Evolutionary conservation across 2,329 filamentous ascomycete genomes (phyloP), one percentile per base, ranked within the genome.

Genomic region (Cadophora gregata): DNA sequence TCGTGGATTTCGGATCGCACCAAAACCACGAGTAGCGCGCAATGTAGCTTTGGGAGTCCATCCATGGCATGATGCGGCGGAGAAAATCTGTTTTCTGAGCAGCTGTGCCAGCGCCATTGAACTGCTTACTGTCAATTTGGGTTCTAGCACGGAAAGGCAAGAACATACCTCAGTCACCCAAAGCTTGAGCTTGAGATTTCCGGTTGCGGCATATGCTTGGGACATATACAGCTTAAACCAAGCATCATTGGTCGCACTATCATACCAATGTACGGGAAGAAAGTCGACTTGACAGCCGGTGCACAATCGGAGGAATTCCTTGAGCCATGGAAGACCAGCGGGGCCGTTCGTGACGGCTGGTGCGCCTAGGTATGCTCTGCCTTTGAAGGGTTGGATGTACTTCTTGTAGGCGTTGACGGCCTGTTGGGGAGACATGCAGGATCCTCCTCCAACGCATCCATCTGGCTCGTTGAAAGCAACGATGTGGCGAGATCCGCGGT

Each of bases 381-480:
- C 77, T 27, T 75, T 74, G 69, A 79, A 80, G 4, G 79, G 80
- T 67, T 80, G 73, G 76, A 83, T 80, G 74, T 79, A 79, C n/a
- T 72, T 69, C 65, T 73, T 75, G 72, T 78, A 82, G 9, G 74
- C 77, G 9, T 69, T 66, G 7, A 78, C 81, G n/a, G 80, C 81
- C 12, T 72, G 71, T 91, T 91, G 55, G 10, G 64, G 59, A 14
- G 51, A 64, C 60, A 70, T 64, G 36, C 64, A 67, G 7, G 68
- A 65, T 29, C 63, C 60, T 16, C 64, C 62, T 5, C 59, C 36
- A 1, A 31, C 19, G 55, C 62, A 67, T 19, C 29, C 55, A 33
- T 71, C 67, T 3, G 67, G 69, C 33, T 71, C 65, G n/a, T 71
- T 69, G 85, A 90, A 90, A 77, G 84, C 83, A 74, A 91, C 83